phyloP scores from a whole-genome alignment of 2,329 filamentous ascomycete species.

The Botrytis porri region DNA sequence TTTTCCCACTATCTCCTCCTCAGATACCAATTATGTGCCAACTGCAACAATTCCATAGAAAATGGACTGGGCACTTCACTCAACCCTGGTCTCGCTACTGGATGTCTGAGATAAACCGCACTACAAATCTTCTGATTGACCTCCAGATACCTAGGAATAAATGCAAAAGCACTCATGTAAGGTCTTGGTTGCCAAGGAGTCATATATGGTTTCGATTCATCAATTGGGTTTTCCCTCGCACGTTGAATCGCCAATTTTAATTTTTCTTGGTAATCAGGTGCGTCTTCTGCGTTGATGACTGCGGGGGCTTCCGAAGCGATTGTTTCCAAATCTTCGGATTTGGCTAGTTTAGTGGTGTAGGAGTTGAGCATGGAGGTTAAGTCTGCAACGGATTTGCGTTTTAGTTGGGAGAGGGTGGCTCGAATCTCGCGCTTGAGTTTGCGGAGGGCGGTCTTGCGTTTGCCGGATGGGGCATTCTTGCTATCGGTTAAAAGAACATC shows the following conservation, averaged over 20 bases:
- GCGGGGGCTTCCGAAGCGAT: neutral
- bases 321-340: constrained; percentile 4
- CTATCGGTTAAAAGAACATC: constrained; percentile 2
- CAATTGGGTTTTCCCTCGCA: constrained; percentile 70
- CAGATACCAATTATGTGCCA: constrained; percentile 94
- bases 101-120: constrained; percentile 91
- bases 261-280: constrained; percentile 21
- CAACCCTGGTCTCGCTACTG: constrained; percentile 77
- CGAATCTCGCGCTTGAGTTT: constrained; percentile 14
- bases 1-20: constrained; percentile 37
- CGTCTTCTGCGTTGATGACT: constrained; percentile 26
- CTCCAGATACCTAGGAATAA: constrained; percentile 92
- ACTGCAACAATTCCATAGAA: constrained; percentile 62
- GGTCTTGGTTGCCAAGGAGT: constrained; percentile 87
- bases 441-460: constrained; percentile 22
- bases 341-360: neutral
- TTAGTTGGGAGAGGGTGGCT: neutral
- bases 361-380: neutral
- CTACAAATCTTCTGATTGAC: constrained; percentile 97
- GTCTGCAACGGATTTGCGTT: neutral
- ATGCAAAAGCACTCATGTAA: constrained; percentile 89
- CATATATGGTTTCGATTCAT: constrained; percentile 76
- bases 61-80: constrained; percentile 87
- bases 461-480: constrained; percentile 12
- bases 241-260: constrained; percentile 22